phyloP scores from a whole-genome alignment of 2,329 filamentous ascomycete species.

The Xylariales sp. region DNA sequence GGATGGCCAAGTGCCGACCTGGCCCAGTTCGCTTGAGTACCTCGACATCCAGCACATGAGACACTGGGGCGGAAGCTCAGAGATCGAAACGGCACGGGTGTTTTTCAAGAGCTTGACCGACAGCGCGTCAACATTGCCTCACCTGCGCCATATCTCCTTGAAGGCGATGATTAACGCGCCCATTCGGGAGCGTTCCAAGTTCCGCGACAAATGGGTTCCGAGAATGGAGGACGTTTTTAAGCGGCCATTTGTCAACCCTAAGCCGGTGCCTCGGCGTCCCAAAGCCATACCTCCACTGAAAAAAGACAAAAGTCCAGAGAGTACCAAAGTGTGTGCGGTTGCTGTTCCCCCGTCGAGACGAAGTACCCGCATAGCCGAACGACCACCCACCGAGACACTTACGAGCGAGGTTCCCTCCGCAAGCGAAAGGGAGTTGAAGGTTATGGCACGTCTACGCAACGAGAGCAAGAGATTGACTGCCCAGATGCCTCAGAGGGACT shows the following conservation, averaged over 20 bases:
- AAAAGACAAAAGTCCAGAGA: neutral
- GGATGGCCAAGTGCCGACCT: constrained; percentile 64
- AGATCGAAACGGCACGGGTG: constrained; percentile 62
- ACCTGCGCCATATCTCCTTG: constrained; percentile 67
- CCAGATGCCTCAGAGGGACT: constrained; percentile 14
- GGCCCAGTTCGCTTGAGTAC: constrained; percentile 68
- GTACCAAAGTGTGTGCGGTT: constrained; percentile 4
- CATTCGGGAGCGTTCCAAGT: constrained; percentile 77
- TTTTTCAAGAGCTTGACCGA: constrained; percentile 78
- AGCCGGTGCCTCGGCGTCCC: constrained; percentile 7
- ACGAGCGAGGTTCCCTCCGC: constrained; percentile 9
- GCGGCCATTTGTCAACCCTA: constrained; percentile 15
- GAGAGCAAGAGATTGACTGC: constrained; percentile 14
- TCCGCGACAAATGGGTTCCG: constrained; percentile 74
- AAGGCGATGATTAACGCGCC: constrained; percentile 74
- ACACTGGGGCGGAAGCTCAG: constrained; percentile 49
- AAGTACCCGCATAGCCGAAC: constrained; percentile 21
- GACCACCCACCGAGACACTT: constrained; percentile 8
- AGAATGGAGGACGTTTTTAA: constrained; percentile 63
- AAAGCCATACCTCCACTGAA: neutral
- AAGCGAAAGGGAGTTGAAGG: constrained; percentile 9
- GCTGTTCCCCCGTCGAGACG: constrained; percentile 15
- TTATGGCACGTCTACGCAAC: constrained; percentile 12
- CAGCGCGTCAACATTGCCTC: constrained; percentile 59
- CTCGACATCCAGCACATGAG: constrained; percentile 76